phyloP scores from a whole-genome alignment of 805 yeast genomes.

The Saturnispora hagleri region DNA sequence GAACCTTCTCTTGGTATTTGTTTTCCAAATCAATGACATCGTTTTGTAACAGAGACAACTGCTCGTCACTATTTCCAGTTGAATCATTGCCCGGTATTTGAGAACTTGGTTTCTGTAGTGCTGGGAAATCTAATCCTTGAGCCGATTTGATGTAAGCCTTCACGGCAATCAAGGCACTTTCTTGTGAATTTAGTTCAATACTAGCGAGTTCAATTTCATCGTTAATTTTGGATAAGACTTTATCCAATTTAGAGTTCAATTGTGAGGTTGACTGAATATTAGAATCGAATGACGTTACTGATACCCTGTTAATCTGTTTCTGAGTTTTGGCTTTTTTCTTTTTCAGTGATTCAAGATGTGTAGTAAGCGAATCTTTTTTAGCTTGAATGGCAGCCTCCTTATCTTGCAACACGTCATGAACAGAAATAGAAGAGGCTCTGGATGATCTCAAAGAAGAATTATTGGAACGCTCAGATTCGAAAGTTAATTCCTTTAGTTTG shows the following conservation, averaged over 20 bases:
- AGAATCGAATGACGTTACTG: constrained; percentile 9
- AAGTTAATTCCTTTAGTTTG: constrained; percentile 9
- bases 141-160: constrained; percentile 12
- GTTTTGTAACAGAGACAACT: constrained; percentile 3
- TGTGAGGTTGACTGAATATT: neutral
- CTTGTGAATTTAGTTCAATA: constrained; percentile 10
- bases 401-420: constrained; percentile 8
- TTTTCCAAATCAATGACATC: constrained; percentile 8
- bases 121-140: constrained; percentile 7
- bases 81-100: neutral
- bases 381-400: constrained; percentile 3
- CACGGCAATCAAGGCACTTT: constrained; percentile 13
- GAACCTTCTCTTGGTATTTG: constrained; percentile 7
- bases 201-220: constrained; percentile 11
- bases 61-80: neutral
- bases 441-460: constrained; percentile 4
- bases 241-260: neutral
- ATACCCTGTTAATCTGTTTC: constrained; percentile 11
- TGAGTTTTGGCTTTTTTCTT: neutral
- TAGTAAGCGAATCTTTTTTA: neutral
- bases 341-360: neutral
- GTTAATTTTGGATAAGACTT: constrained; percentile 3
- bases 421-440: constrained; percentile 10
- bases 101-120: constrained; percentile 2
- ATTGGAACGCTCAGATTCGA: constrained; percentile 5